These are phyloP conservation scores for Podaxis sp. DNA, from an alignment of 768 basidiomycete species.

Conservation along the genomic window DNA sequence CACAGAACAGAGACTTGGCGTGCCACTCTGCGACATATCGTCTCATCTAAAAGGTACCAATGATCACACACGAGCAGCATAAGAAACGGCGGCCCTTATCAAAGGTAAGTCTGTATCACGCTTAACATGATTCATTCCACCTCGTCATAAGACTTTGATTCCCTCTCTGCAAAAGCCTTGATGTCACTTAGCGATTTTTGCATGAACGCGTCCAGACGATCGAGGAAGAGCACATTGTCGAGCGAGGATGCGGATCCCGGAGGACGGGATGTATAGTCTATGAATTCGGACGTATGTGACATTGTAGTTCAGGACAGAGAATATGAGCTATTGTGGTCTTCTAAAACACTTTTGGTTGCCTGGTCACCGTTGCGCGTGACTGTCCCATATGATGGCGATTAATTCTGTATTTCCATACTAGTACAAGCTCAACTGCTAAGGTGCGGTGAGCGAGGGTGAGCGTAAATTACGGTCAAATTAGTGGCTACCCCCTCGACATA, in stretches of 20 bases:
- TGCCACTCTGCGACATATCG: slow-evolving; percentile 65
- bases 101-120: slow-evolving; percentile 15
- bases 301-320: not conserved
- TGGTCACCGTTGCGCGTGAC: too few relatives aligned
- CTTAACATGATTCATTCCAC: slow-evolving; percentile 30
- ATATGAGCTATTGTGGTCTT: too few relatives aligned
- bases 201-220: slow-evolving; percentile 64
- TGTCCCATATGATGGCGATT: too few relatives aligned
- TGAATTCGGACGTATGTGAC: slow-evolving; percentile 20
- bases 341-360: too few relatives aligned
- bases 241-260: slow-evolving; percentile 22
- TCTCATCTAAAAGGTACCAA: slow-evolving; percentile 40
- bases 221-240: slow-evolving; percentile 56
- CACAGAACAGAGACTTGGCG: slow-evolving; percentile 50
- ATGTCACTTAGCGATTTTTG: slow-evolving; percentile 58
- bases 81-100: slow-evolving; percentile 19
- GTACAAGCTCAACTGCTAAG: too few relatives aligned
- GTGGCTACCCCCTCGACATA: too few relatives aligned
- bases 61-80: slow-evolving; percentile 17
- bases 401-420: too few relatives aligned
- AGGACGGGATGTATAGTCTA: slow-evolving; percentile 28
- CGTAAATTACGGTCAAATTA: too few relatives aligned
- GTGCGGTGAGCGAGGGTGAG: too few relatives aligned
- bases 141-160: slow-evolving; percentile 59
- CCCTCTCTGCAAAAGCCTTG: slow-evolving; percentile 59